phyloP scores from a whole-genome alignment of 2,329 filamentous ascomycete genomes.

The Neocucurbitaria cava region DNA sequence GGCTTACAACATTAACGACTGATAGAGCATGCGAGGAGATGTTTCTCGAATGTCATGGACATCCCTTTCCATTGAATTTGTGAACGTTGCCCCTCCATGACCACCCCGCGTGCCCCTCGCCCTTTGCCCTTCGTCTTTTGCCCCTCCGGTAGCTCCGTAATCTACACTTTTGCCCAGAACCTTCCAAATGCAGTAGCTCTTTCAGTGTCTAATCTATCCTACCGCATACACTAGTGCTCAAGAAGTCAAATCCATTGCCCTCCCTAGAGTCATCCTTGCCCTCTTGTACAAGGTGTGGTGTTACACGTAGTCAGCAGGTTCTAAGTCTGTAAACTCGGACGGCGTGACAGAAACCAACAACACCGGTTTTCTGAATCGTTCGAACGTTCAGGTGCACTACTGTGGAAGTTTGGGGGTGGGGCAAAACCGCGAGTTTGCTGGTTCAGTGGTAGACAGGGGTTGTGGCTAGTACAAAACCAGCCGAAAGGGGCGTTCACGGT shows the following conservation, averaged over 20 bases:
- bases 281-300: too few relatives aligned
- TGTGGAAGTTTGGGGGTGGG: neutral
- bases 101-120: constrained; percentile 1
- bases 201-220: neutral
- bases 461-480: neutral
- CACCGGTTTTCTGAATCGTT: too few relatives aligned
- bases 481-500: neutral
- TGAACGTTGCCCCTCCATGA: constrained; percentile 4
- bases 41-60: neutral
- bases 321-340: too few relatives aligned
- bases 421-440: neutral
- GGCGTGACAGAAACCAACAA: neutral
- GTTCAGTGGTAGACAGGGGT: neutral
- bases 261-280: neutral
- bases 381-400: neutral
- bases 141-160: constrained; percentile 27
- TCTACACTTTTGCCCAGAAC: constrained; percentile 5
- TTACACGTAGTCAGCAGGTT: neutral
- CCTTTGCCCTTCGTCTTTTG: constrained; percentile 10
- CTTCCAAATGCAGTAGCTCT: neutral
- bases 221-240: neutral
- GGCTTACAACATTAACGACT: too few relatives aligned
- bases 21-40: neutral
- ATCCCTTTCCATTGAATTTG: neutral
- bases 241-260: neutral